Conservation (phyloP, 2,329 filamentous ascomycete species). For the Arthrobotrys entomopaga region DNA sequence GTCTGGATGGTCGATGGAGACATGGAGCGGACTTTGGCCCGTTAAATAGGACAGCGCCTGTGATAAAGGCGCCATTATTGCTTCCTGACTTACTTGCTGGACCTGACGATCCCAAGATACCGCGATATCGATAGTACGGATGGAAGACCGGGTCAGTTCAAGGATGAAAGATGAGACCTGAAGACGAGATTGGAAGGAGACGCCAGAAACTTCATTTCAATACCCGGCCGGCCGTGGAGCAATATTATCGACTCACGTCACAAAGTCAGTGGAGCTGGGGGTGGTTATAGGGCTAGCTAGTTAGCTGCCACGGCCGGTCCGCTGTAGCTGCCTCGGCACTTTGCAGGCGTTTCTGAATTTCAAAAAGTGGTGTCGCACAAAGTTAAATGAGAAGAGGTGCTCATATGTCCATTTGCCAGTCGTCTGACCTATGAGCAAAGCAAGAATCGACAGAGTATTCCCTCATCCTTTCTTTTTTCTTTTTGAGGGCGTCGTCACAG, state of each 20-base stretch:
- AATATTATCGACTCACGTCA: conserved; percentile 28
- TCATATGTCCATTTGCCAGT: conserved; percentile 10
- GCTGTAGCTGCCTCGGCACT: conserved; percentile 18
- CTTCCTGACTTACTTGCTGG: not conserved
- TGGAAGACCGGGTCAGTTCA: conserved; percentile 11
- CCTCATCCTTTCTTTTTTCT: conserved; percentile 1
- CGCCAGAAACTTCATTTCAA: conserved; percentile 16
- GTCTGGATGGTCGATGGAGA: conserved; percentile 28
- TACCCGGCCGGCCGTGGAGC: conserved; percentile 44
- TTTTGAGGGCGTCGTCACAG: conserved; percentile 3
- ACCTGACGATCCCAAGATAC: not conserved
- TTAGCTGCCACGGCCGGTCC: not conserved
- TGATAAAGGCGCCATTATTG: conserved; percentile 33
- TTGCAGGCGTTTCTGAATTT: too few species aligned
- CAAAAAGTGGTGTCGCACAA: not conserved
- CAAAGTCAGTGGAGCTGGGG: conserved; percentile 1
- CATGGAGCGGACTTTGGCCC: conserved; percentile 35
- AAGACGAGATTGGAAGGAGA: conserved; percentile 38
- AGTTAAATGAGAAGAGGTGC: not conserved
- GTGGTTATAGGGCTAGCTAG: conserved; percentile 1
- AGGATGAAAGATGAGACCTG: conserved; percentile 26
- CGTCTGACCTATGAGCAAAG: conserved; percentile 5
- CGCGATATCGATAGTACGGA: not conserved
- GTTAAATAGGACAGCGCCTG: conserved; percentile 50
- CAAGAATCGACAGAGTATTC: conserved; percentile 7